phyloP scores from a whole-genome alignment of 176 grass and related monocot genomes.

The Guadua angustifolia region DNA sequence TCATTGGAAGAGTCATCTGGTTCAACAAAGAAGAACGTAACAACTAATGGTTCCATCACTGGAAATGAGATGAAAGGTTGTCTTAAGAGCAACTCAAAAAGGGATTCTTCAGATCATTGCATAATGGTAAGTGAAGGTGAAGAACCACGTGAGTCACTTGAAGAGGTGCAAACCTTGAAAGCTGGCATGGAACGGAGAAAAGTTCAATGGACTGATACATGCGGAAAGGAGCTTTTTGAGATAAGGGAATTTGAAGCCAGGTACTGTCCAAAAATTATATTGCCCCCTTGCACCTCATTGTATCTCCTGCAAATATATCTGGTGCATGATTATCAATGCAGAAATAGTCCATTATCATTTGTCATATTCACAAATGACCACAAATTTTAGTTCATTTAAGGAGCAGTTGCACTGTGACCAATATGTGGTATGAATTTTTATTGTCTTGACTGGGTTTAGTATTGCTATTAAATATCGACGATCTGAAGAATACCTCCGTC shows the following conservation, averaged over 20 bases:
- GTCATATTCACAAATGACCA: neutral
- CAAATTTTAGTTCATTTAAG: constrained; percentile 25
- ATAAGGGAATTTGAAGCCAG: constrained; percentile 97
- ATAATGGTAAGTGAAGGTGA: constrained; percentile 61
- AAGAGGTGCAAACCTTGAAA: constrained; percentile 76
- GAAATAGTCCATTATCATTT: neutral
- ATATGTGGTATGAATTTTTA: neutral
- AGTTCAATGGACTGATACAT: constrained; percentile 97
- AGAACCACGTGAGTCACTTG: constrained; percentile 65
- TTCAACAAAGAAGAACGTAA: constrained; percentile 46
- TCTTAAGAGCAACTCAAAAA: constrained; percentile 82
- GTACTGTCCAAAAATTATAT: constrained; percentile 44
- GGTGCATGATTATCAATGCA: neutral
- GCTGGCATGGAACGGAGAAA: constrained; percentile 73
- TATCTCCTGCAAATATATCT: neutral
- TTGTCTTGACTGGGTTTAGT: neutral
- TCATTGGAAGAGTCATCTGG: constrained; percentile 44
- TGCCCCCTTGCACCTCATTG: neutral
- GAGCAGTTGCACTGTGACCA: constrained; percentile 14
- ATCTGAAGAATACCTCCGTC: neutral
- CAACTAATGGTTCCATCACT: constrained; percentile 29
- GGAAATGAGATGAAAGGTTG: constrained; percentile 65
- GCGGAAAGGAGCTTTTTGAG: constrained; percentile 94
- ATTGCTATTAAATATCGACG: neutral
- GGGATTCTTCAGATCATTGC: constrained; percentile 65